A percentile compares a stretch with the other conserved stretches of the same genome.
phyloP scores from a whole-genome alignment of 2,329 filamentous ascomycete genomes.

The Pestalotiopsis fici region DNA sequence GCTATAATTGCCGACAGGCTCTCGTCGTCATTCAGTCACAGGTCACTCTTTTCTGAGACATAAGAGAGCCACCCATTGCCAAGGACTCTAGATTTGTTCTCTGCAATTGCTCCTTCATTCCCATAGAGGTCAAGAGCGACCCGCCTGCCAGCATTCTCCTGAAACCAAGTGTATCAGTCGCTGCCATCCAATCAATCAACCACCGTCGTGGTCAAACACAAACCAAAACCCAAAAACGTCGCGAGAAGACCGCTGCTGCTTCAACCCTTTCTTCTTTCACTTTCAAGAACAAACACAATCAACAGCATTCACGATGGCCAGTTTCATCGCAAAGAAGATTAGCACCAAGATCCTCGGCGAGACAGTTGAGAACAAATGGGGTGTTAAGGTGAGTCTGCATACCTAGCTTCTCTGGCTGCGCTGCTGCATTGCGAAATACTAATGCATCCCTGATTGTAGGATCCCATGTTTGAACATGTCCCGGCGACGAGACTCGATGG shows the following conservation, averaged over 20 bases:
- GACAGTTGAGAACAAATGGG: constrained; percentile 55
- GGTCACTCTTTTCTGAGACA: background rate
- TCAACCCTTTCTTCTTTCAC: background rate
- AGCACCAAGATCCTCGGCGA: constrained; percentile 60
- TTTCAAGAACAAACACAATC: background rate
- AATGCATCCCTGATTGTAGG: constrained; percentile 51
- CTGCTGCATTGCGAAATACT: background rate
- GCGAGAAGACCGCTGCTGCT: background rate
- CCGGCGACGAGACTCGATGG: constrained; percentile 70
- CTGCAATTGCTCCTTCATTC: background rate
- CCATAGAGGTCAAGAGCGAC: background rate
- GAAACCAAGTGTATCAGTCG: background rate
- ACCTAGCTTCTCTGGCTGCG: constrained; percentile 19
- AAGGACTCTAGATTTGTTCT: background rate
- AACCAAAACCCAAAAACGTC: background rate
- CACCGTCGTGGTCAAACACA: background rate
- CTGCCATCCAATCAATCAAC: background rate
- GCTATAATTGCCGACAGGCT: background rate
- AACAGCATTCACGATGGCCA: constrained; percentile 48
- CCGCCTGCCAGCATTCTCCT: background rate
- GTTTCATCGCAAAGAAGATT: constrained; percentile 53
- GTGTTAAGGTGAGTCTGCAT: constrained; percentile 12
- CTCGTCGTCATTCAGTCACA: constrained; percentile 2
- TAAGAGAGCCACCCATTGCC: background rate
- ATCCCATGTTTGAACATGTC: constrained; percentile 87